These are phyloP conservation scores for Fusarium abutilonis DNA, from an alignment of 2,329 filamentous ascomycete genomes.

Conservation along the genomic window DNA sequence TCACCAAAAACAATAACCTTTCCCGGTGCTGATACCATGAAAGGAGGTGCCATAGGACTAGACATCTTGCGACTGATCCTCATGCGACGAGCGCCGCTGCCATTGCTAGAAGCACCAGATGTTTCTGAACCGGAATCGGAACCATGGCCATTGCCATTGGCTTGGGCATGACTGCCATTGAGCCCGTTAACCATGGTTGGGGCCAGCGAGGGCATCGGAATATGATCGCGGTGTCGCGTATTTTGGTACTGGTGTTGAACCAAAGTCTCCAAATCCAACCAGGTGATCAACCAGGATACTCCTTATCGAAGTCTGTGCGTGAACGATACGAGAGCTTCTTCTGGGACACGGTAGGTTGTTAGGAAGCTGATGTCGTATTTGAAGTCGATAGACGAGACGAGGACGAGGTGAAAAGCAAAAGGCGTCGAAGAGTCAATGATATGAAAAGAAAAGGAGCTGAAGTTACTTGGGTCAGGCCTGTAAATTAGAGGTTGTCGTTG, in stretches of 20 bases:
- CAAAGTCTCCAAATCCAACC: conserved; percentile 16
- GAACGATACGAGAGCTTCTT: conserved; percentile 7
- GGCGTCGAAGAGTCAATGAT: neutral
- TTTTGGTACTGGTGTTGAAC: conserved; percentile 23
- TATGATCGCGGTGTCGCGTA: conserved; percentile 24
- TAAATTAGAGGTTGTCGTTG: conserved; percentile 36
- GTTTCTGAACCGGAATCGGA: conserved; percentile 42
- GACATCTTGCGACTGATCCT: conserved; percentile 66
- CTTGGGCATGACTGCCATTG: conserved; percentile 35
- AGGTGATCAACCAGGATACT: conserved; percentile 21
- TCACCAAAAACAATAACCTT: conserved; percentile 99
- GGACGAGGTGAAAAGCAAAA: conserved; percentile 10
- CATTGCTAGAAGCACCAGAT: conserved; percentile 47
- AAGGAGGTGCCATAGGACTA: conserved; percentile 80
- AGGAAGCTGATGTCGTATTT: neutral
- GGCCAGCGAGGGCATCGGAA: conserved; percentile 37
- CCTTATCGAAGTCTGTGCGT: conserved; percentile 31
- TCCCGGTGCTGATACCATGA: conserved; percentile 97
- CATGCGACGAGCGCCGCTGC: conserved; percentile 50
- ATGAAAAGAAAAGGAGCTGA: conserved; percentile 19
- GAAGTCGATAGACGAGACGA: conserved; percentile 9
- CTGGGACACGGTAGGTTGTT: conserved; percentile 3
- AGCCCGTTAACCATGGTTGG: conserved; percentile 40
- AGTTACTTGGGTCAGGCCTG: conserved; percentile 22
- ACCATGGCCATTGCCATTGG: conserved; percentile 27